Percentiles rank a stretch among this genome's conserved stretches.
Evolutionary conservation across 2,329 filamentous ascomycete species (phyloP).

Genomic region (Cladosporium phlei): DNA sequence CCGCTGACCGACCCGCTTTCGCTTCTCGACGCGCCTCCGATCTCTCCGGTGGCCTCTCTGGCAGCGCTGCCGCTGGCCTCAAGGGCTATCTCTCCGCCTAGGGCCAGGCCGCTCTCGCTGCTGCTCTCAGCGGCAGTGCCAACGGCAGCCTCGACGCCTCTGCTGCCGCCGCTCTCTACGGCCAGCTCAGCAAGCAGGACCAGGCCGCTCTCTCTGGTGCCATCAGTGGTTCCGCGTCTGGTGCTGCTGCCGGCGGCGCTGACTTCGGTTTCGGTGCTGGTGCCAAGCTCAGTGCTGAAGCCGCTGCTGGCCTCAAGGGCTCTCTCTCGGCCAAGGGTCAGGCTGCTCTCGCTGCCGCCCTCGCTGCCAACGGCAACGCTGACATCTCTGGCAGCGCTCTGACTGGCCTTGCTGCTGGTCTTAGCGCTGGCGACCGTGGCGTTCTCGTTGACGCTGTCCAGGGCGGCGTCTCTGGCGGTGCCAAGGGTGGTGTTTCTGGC

Average conservation of each 20-base stretch:
- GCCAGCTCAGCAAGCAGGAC: background rate
- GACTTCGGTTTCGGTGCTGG: background rate
- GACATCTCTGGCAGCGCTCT: constrained; percentile 20
- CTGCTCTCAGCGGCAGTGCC: background rate
- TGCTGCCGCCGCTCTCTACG: constrained; percentile 1
- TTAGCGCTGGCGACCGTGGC: background rate
- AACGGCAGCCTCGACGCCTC: background rate
- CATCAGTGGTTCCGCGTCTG: background rate
- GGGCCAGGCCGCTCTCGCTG: constrained; percentile 3
- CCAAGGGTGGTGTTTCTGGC: background rate
- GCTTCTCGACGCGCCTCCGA: too few species aligned
- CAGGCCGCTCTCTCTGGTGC: background rate
- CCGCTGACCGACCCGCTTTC: too few species aligned
- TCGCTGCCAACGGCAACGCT: background rate
- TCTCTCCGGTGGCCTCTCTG: constrained; percentile 1
- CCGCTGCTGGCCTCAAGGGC: background rate
- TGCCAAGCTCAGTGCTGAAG: background rate
- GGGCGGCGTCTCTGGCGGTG: background rate
- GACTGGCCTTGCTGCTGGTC: constrained; percentile 13
- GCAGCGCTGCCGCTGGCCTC: background rate
- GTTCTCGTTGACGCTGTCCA: background rate
- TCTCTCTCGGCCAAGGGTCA: constrained; percentile 3
- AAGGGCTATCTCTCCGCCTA: constrained; percentile 1
- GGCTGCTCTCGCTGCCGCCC: background rate
- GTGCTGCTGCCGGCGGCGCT: background rate